These are phyloP conservation scores for Trematosphaeria pertusa DNA, from an alignment of 2,329 filamentous ascomycete genomes.

Conservation along the genomic window DNA sequence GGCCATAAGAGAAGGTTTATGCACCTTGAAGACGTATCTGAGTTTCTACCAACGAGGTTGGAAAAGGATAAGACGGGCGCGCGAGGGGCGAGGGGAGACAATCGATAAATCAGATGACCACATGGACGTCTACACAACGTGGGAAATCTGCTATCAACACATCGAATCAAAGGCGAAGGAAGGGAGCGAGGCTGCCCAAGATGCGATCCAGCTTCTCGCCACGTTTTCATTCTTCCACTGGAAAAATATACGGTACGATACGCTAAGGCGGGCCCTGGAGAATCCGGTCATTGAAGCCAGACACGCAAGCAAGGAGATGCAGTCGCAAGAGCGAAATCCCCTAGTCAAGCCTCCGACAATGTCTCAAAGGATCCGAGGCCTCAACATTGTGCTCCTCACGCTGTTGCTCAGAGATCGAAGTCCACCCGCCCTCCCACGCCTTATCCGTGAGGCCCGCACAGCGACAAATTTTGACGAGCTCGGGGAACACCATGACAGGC, in stretches of 20 bases:
- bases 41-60: slow-evolving; percentile 20
- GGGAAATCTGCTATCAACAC: slow-evolving; percentile 25
- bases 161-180: neutral
- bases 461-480: slow-evolving; percentile 11
- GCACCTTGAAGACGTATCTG: slow-evolving; percentile 26
- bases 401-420: neutral
- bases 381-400: neutral
- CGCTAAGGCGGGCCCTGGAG: neutral
- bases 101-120: slow-evolving; percentile 14
- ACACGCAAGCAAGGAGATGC: neutral
- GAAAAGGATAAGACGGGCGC: slow-evolving; percentile 13
- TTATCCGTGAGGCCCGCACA: slow-evolving; percentile 2
- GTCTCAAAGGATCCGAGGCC: neutral
- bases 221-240: slow-evolving; percentile 34
- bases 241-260: slow-evolving; percentile 29
- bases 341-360: neutral
- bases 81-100: neutral
- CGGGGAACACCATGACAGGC: slow-evolving; percentile 4
- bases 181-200: slow-evolving; percentile 6
- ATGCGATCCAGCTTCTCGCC: slow-evolving; percentile 38
- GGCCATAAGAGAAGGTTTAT: slow-evolving; percentile 23
- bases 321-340: neutral
- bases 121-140: slow-evolving; percentile 33
- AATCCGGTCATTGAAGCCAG: slow-evolving; percentile 1
- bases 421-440: neutral